Evolutionary conservation across 2,329 filamentous ascomycete genomes (phyloP), one percentile per base, ranked within the genome.

Genomic region (Fusarium protoensiforme): DNA sequence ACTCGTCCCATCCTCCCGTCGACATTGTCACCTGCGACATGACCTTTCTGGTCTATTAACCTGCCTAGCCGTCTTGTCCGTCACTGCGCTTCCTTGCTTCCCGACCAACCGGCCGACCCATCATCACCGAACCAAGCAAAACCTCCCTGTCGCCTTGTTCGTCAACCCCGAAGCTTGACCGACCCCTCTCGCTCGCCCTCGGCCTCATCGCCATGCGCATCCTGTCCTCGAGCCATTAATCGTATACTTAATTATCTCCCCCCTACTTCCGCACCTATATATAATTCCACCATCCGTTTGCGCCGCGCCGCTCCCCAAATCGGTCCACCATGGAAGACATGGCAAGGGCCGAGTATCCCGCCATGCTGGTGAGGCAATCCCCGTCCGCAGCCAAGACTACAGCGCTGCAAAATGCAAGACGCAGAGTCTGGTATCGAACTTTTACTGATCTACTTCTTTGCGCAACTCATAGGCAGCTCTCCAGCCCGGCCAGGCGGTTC

Each of bases 331-430:
- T 94, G 91, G 92, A 94, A 69, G 92, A 92, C 80, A 89, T 96
- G 80, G 92, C 93, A 82, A 91, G 95, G 84, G 89, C 93, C 83
- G 96, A 98, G 84, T 98, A 98, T 87, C 95, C 96, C 83, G 92
- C 92, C 78, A 92, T 98, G 90, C 92, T 98, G 92, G 96, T 98
- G 88, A 88, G 93, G 84, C 69, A 69, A 22, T 65, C 48, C 70
- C 68, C 53, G 22, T 62, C 43, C 22, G 13, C 57, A 24, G 31
- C 54, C 54, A 48, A 57, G 58, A 61, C 61, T 48, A 4, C 46
- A 33, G 65, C 57, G 20, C 38, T 41, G 16, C 63, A 20, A n/a
- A 53, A 27, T 46, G 18, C 64, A 14, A 27, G 51, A 33, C 38
- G 51, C 56, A 36, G 62, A 46, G 24, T 51, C 46, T 13, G 5